phyloP scores from a whole-genome alignment of 2,329 filamentous ascomycete species.

The Phyllosticta capitalensis region DNA sequence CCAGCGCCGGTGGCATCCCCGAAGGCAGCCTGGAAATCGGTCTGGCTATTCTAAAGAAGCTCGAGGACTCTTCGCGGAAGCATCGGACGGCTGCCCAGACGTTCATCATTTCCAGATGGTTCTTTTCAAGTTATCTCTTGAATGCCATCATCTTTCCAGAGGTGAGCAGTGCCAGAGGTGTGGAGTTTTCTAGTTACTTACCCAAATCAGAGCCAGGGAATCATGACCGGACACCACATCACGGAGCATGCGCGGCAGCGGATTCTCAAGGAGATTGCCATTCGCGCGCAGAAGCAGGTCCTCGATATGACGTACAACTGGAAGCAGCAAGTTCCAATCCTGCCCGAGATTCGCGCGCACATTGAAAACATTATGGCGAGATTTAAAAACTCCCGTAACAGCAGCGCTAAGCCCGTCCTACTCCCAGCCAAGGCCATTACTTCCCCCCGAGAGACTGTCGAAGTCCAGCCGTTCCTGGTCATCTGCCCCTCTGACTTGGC shows the following conservation, averaged over 20 bases:
- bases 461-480: slow-evolving; percentile 71
- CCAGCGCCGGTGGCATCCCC: slow-evolving; percentile 72
- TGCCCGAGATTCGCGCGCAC: slow-evolving; percentile 54
- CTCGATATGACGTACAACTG: slow-evolving; percentile 63
- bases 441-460: slow-evolving; percentile 63
- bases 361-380: slow-evolving; percentile 62
- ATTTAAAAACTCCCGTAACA: slow-evolving; percentile 31
- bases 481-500: slow-evolving; percentile 70
- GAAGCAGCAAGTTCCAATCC: slow-evolving; percentile 54
- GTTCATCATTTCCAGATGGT: slow-evolving; percentile 83
- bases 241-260: slow-evolving; percentile 81
- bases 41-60: slow-evolving; percentile 69
- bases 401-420: slow-evolving; percentile 47
- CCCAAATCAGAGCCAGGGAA: slow-evolving; percentile 44
- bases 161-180: slow-evolving; percentile 35
- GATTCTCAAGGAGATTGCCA: slow-evolving; percentile 62
- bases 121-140: slow-evolving; percentile 80
- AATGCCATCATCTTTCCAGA: slow-evolving; percentile 84
- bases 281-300: slow-evolving; percentile 69
- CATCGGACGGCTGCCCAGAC: slow-evolving; percentile 62
- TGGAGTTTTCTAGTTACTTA: slow-evolving; percentile 21
- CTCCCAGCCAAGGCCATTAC: slow-evolving; percentile 63
- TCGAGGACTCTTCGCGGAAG: slow-evolving; percentile 57
- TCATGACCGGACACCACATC: slow-evolving; percentile 83
- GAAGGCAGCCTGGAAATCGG: slow-evolving; percentile 76